Evolutionary conservation across 2,329 filamentous ascomycete species (phyloP).

Genomic region (Clonostachys solani): DNA sequence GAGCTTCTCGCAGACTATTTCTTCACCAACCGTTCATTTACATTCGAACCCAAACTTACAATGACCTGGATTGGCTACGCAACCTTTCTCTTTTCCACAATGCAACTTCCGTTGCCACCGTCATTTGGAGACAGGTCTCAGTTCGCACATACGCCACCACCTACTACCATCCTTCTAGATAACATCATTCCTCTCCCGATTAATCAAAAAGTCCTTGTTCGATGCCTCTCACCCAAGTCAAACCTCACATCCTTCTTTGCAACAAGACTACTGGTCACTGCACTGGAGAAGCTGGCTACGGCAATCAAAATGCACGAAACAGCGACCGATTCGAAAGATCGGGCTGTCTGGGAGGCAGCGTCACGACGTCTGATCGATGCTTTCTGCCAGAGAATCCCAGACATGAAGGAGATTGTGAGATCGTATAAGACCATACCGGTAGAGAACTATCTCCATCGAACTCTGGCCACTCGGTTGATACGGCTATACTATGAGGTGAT

Average conservation of each 20-base stretch:
- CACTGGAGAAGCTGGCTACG: constrained; percentile 71
- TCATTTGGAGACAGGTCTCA: constrained; percentile 64
- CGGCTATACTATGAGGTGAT: constrained; percentile 81
- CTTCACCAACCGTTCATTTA: constrained; percentile 71
- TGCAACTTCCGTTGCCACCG: constrained; percentile 68
- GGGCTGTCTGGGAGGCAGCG: constrained; percentile 61
- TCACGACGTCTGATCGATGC: constrained; percentile 63
- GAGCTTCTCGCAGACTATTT: constrained; percentile 91
- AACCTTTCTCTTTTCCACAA: constrained; percentile 77
- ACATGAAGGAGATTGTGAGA: constrained; percentile 75
- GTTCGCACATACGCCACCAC: constrained; percentile 67
- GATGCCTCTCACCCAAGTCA: constrained; percentile 74
- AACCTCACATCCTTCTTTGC: constrained; percentile 82
- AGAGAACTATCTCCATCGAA: constrained; percentile 69
- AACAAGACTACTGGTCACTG: constrained; percentile 71
- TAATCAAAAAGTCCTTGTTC: constrained; percentile 72
- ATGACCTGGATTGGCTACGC: constrained; percentile 95
- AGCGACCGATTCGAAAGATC: constrained; percentile 10
- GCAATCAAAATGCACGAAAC: constrained; percentile 59
- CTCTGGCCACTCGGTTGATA: constrained; percentile 74
- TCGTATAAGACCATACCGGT: constrained; percentile 66
- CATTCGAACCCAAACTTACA: constrained; percentile 86
- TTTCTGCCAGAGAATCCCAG: constrained; percentile 74
- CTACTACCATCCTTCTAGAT: constrained; percentile 74
- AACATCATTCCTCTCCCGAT: constrained; percentile 82